Conservation (phyloP, 2,329 filamentous ascomycete genomes). For the Exserohilum rostratum region DNA sequence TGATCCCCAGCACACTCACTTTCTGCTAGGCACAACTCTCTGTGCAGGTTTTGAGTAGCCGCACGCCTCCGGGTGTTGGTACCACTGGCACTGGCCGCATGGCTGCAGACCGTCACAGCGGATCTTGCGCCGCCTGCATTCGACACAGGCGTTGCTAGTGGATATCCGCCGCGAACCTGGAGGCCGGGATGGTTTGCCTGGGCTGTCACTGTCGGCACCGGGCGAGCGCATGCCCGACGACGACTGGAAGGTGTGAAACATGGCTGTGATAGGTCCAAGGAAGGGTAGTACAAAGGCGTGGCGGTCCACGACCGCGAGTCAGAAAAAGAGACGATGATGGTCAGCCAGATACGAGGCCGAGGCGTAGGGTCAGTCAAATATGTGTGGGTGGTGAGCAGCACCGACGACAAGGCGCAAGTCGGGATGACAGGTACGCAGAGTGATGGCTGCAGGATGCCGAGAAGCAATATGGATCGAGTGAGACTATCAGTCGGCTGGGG, state of each 20-base stretch:
- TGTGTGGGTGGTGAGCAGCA: conserved; percentile 5
- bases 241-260: conserved; percentile 56
- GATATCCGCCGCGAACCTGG: conserved; percentile 53
- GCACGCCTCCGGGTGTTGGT: conserved; percentile 77
- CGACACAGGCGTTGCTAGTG: conserved; percentile 69
- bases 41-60: conserved; percentile 82
- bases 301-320: conserved; percentile 2
- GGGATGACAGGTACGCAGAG: conserved; percentile 14
- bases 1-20: conserved; percentile 58
- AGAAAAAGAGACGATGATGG: conserved; percentile 4
- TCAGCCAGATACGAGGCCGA: conserved; percentile 14
- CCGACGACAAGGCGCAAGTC: conserved; percentile 11
- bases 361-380: conserved; percentile 12
- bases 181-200: conserved; percentile 45
- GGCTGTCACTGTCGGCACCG: conserved; percentile 41
- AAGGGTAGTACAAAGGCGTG: not conserved
- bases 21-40: conserved; percentile 76
- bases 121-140: conserved; percentile 81
- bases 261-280: conserved; percentile 19
- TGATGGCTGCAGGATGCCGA: conserved; percentile 8
- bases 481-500: conserved; percentile 13
- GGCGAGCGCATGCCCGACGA: conserved; percentile 41
- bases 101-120: conserved; percentile 82
- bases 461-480: conserved; percentile 21
- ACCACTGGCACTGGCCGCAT: conserved; percentile 82